phyloP scores from a whole-genome alignment of 2,329 filamentous ascomycete genomes.

The Epichloe amarillans region DNA sequence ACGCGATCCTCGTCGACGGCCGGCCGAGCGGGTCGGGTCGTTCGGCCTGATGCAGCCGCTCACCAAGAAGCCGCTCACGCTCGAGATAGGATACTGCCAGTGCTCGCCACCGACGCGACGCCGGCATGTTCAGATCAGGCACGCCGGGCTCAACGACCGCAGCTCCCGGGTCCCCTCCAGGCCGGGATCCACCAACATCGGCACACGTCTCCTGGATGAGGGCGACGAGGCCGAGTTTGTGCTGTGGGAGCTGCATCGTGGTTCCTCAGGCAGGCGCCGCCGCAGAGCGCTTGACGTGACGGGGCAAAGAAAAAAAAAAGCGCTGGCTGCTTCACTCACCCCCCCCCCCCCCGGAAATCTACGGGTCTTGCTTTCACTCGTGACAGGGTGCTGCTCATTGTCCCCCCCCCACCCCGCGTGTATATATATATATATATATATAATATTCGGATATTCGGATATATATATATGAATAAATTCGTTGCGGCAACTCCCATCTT shows the following conservation, averaged over 20 bases:
- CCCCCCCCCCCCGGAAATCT: too few relatives aligned
- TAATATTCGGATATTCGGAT: too few relatives aligned
- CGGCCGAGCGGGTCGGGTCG: slow-evolving; percentile 7
- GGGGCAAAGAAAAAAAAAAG: too few relatives aligned
- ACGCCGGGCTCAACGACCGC: slow-evolving; percentile 5
- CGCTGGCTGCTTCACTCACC: too few relatives aligned
- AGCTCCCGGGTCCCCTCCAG: slow-evolving; percentile 6
- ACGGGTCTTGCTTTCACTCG: too few relatives aligned
- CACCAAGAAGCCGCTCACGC: not conserved
- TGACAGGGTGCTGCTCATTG: too few relatives aligned
- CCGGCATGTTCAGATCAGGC: slow-evolving; percentile 8
- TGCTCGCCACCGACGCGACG: slow-evolving; percentile 8
- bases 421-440: too few relatives aligned
- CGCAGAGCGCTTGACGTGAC: too few relatives aligned
- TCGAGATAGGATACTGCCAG: slow-evolving; percentile 12
- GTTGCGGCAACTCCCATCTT: not conserved
- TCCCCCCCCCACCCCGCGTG: too few relatives aligned
- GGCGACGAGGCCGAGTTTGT: not conserved
- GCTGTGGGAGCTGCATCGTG: not conserved
- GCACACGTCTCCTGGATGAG: not conserved
- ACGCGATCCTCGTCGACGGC: slow-evolving; percentile 6
- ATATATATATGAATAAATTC: too few relatives aligned
- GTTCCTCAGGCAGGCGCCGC: too few relatives aligned
- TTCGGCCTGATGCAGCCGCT: slow-evolving; percentile 6
- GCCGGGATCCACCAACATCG: slow-evolving; percentile 5